Base-by-base conservation (phyloP, 2,329 filamentous ascomycete species). In the Sclerotinia sclerotiorum region DNA sequence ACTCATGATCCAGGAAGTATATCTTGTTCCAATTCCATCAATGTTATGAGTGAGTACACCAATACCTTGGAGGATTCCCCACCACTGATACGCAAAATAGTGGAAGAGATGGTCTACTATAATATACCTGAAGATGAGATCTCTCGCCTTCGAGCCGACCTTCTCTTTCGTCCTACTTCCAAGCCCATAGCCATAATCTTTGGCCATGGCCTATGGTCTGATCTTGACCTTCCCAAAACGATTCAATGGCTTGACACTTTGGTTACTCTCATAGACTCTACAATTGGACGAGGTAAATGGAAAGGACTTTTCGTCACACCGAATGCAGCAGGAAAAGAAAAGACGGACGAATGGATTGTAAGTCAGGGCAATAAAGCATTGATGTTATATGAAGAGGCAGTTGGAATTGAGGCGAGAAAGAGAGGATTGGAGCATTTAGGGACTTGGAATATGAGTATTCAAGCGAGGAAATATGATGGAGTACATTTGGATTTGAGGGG, bases 381-480 rank as follows among this genome's bases (percentile, higher is more conserved):
- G 48, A 79, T 81, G 72, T 70, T 79, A 5, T 84, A 82, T 70
- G 82, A 84, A 74, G 79, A 81, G 70, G 75, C 29, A 70, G 73
- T 65, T 6, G 68, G 68, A 7, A 68, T 72, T 44, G 72, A 72
- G 46, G 73, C 68, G 6, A n/a, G 8, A 52, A 78, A 75, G 69
- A 77, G 76, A 58, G 78, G 80, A 0, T 74, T 83, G 27, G 81
- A 83, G 69, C 79, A 82, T 73, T 73, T 84, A 49, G 82, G 82
- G 13, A 83, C 82, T 44, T 84, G 81, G 81, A 84, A 83, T 70
- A 83, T 83, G 81, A 82, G 80, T 70, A 80, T 83, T 67, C 82
- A 83, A 72, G 78, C 78, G n/a, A 80, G 77, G 32, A 79, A 81
- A 70, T 83, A 81, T 72, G 82, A 84, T 75, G 81, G 81, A 4